Percentiles rank a stretch among this genome's conserved stretches.
These are phyloP conservation scores for Canavalia ensiformis DNA, from an alignment of 306 rosid genomes.

Conservation along the genomic window DNA sequence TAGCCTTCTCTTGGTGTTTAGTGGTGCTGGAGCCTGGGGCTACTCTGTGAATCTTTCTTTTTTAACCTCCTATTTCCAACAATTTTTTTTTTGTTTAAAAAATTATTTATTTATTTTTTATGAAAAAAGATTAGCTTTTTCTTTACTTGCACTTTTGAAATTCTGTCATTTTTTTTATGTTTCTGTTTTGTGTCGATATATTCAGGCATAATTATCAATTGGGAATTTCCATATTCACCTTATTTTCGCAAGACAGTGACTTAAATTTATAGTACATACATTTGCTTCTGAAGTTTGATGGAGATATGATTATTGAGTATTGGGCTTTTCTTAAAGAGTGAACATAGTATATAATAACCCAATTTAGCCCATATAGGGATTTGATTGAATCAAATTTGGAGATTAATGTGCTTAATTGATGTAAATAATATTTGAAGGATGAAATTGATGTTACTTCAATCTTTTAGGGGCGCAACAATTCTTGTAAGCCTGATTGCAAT, in stretches of 20 bases:
- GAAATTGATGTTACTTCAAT: conserved; percentile 12
- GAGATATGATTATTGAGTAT: background rate
- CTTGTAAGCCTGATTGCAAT: conserved; percentile 42
- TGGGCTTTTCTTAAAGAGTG: conserved; percentile 26
- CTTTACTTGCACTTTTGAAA: background rate
- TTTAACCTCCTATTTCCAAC: conserved; percentile 3
- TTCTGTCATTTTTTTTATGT: conserved; percentile 8
- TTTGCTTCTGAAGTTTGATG: background rate
- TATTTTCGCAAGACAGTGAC: background rate
- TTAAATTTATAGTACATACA: background rate
- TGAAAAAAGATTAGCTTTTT: background rate
- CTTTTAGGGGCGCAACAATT: conserved; percentile 22
- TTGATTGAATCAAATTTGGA: conserved; percentile 32
- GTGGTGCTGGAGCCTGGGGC: conserved; percentile 48
- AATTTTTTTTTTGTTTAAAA: conserved; percentile 13
- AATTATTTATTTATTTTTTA: background rate
- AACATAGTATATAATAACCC: background rate
- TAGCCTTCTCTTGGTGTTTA: conserved; percentile 57
- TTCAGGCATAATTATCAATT: background rate
- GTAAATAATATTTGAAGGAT: background rate
- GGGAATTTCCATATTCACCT: conserved; percentile 27
- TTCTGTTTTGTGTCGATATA: conserved; percentile 14
- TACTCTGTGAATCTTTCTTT: conserved; percentile 43
- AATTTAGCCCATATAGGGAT: background rate
- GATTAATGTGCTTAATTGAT: background rate